phyloP scores from a whole-genome alignment of 192 early-diverging fungal species.

The Umbelopsis ramanniana region DNA sequence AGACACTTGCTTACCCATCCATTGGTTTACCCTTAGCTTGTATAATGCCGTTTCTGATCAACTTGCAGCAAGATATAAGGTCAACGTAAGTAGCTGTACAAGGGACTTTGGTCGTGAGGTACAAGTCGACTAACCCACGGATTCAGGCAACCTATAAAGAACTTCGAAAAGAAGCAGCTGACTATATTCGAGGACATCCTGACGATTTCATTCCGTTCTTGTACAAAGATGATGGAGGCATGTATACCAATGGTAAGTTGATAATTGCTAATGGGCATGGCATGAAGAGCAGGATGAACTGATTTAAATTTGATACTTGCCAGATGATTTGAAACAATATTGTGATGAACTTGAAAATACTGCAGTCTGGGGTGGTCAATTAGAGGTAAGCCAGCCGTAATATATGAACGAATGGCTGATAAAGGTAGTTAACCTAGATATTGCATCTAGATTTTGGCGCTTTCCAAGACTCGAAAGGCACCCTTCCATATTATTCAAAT shows the following conservation, averaged over 20 bases:
- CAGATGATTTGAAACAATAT: slow-evolving; percentile 74
- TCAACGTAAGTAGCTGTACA: slow-evolving; percentile 35
- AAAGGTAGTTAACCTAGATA: background rate
- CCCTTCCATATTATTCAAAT: slow-evolving; percentile 90
- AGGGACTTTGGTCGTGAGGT: background rate
- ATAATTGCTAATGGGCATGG: background rate
- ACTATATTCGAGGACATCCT: slow-evolving; percentile 76
- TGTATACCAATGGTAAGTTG: slow-evolving; percentile 58
- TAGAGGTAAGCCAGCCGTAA: slow-evolving; percentile 63
- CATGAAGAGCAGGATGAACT: background rate
- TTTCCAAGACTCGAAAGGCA: slow-evolving; percentile 72
- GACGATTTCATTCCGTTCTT: slow-evolving; percentile 95
- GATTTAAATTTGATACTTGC: slow-evolving; percentile 21
- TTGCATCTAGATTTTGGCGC: slow-evolving; percentile 69
- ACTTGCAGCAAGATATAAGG: slow-evolving; percentile 56
- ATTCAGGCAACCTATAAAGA: slow-evolving; percentile 56
- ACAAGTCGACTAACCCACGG: slow-evolving; percentile 5
- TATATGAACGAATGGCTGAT: background rate
- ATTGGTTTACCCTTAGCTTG: slow-evolving; percentile 45
- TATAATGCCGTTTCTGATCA: slow-evolving; percentile 93
- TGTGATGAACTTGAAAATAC: slow-evolving; percentile 80
- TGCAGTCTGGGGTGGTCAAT: slow-evolving; percentile 93
- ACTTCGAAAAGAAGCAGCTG: slow-evolving; percentile 74
- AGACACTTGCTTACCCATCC: background rate
- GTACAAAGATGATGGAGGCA: slow-evolving; percentile 78